phyloP scores from a whole-genome alignment of 2,329 filamentous ascomycete species.

The Neophaeococcomyces aloes region DNA sequence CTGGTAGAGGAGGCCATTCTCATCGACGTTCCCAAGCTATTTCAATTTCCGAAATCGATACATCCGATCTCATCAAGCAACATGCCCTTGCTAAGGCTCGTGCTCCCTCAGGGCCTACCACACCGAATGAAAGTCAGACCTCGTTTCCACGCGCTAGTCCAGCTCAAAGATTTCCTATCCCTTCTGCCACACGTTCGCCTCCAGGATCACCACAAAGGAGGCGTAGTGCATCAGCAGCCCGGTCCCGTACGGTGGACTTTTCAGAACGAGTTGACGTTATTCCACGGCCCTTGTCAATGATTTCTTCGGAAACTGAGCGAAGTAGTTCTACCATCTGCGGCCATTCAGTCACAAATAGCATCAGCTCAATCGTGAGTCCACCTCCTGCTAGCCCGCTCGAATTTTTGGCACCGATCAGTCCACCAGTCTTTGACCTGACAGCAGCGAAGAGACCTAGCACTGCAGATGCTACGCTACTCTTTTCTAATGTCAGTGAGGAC shows the following conservation, averaged over 20 bases:
- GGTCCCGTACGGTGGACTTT: conserved; percentile 60
- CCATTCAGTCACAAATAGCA: conserved; percentile 67
- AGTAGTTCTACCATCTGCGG: conserved; percentile 58
- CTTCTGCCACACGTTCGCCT: conserved; percentile 13
- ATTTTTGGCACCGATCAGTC: conserved; percentile 9
- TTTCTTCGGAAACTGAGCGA: conserved; percentile 75
- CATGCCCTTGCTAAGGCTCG: conserved; percentile 43
- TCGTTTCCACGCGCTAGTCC: conserved; percentile 5
- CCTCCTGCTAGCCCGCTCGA: conserved; percentile 35
- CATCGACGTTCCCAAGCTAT: conserved; percentile 74
- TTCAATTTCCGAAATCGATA: conserved; percentile 64
- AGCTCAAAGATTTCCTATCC: background rate
- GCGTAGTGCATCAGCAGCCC: conserved; percentile 27
- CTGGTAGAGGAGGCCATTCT: conserved; percentile 57
- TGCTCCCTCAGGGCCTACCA: conserved; percentile 49
- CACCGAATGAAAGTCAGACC: conserved; percentile 6
- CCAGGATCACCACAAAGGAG: conserved; percentile 22
- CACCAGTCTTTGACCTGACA: conserved; percentile 1
- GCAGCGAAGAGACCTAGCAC: conserved; percentile 33
- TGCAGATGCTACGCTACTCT: conserved; percentile 27
- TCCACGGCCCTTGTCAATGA: conserved; percentile 67
- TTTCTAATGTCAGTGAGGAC: conserved; percentile 12
- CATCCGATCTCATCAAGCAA: conserved; percentile 54
- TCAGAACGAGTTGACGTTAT: conserved; percentile 77
- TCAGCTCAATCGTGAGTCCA: conserved; percentile 59